phyloP scores from a whole-genome alignment of 2,329 filamentous ascomycete species.

The Didymella segeticola region DNA sequence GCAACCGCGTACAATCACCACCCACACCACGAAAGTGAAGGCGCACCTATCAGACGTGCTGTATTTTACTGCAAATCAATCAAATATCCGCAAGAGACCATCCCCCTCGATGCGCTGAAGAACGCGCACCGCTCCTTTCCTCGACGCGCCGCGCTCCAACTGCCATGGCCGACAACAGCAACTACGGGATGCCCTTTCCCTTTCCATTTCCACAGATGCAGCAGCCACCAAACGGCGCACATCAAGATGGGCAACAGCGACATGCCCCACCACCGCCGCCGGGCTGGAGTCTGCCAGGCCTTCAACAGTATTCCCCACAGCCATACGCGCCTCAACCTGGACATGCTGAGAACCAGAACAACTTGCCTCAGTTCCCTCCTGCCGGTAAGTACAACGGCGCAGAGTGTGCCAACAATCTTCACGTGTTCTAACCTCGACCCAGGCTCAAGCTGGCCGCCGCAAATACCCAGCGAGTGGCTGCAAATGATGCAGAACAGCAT shows the following conservation, averaged over 20 bases:
- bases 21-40: not conserved
- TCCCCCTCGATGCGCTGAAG: conserved; percentile 23
- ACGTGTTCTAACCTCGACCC: not conserved
- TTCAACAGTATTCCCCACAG: conserved; percentile 14
- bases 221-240: conserved; percentile 2
- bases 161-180: conserved; percentile 41
- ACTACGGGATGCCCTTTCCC: conserved; percentile 33
- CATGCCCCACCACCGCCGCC: conserved; percentile 12
- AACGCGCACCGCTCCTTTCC: conserved; percentile 19
- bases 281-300: conserved; percentile 13
- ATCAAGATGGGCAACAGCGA: conserved; percentile 11
- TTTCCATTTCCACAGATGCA: conserved; percentile 23
- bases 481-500: conserved; percentile 32
- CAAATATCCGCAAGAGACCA: not conserved
- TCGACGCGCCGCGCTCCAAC: conserved; percentile 17
- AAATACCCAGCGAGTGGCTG: conserved; percentile 43
- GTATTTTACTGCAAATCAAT: not conserved
- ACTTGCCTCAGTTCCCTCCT: conserved; percentile 6
- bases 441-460: conserved; percentile 27
- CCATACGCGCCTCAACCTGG: conserved; percentile 10
- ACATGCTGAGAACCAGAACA: conserved; percentile 13
- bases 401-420: not conserved
- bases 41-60: not conserved
- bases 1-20: not conserved
- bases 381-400: conserved; percentile 1